Evolutionary conservation across 2,329 filamentous ascomycete species (phyloP).

Genomic region (Albophoma yamanashiensis): DNA sequence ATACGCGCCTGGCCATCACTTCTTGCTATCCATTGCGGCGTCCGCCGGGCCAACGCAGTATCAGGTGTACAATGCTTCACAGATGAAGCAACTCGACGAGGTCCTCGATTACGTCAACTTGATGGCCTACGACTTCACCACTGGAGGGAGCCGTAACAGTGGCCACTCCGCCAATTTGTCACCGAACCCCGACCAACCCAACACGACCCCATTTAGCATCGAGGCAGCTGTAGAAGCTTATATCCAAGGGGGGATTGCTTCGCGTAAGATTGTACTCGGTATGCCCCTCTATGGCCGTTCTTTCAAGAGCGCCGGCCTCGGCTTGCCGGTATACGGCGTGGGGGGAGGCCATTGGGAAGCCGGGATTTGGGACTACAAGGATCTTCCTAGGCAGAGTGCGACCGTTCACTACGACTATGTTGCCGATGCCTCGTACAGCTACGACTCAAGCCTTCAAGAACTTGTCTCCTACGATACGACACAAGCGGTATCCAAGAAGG

Average conservation of each 20-base stretch:
- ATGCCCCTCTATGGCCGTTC: slow-evolving; percentile 72
- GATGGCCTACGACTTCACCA: slow-evolving; percentile 68
- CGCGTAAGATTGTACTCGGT: slow-evolving; percentile 60
- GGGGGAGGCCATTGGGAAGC: slow-evolving; percentile 62
- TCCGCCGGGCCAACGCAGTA: slow-evolving; percentile 38
- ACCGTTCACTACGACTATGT: slow-evolving; percentile 44
- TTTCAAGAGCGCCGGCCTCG: slow-evolving; percentile 32
- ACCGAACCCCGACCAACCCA: slow-evolving; percentile 37
- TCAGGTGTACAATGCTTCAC: slow-evolving; percentile 23
- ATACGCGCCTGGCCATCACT: slow-evolving; percentile 30
- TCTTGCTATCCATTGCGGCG: slow-evolving; percentile 39
- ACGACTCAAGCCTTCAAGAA: slow-evolving; percentile 45
- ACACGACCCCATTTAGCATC: slow-evolving; percentile 57
- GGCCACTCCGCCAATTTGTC: slow-evolving; percentile 66
- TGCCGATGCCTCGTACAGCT: slow-evolving; percentile 58
- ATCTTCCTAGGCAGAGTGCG: slow-evolving; percentile 51
- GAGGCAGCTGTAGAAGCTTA: slow-evolving; percentile 55
- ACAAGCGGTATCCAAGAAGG: slow-evolving; percentile 48
- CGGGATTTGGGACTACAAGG: slow-evolving; percentile 74
- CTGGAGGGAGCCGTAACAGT: slow-evolving; percentile 50
- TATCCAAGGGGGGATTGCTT: slow-evolving; percentile 45
- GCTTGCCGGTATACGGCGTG: slow-evolving; percentile 36
- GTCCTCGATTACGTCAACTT: slow-evolving; percentile 47
- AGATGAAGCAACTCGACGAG: slow-evolving; percentile 32
- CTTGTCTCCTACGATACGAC: slow-evolving; percentile 65